Percentiles rank a stretch among this genome's conserved stretches.
phyloP scores from a whole-genome alignment of 768 basidiomycete species.

The Leucosporidium yakuticum region DNA sequence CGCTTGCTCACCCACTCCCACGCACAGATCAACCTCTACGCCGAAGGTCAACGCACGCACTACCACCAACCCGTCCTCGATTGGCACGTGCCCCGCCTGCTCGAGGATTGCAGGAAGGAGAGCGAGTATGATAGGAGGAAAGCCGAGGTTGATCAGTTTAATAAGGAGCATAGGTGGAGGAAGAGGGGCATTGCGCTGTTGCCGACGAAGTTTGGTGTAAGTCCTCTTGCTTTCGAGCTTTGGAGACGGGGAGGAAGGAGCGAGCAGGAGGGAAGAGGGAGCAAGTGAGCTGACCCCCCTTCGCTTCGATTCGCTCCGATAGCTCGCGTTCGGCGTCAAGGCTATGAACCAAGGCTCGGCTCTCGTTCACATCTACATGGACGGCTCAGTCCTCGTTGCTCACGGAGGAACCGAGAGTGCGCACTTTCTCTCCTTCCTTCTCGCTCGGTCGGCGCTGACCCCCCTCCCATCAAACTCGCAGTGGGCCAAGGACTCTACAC shows the following conservation, averaged over 20 bases:
- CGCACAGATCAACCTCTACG: slow-evolving; percentile 32
- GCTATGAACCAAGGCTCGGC: slow-evolving; percentile 30
- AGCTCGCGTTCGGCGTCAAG: slow-evolving; percentile 18
- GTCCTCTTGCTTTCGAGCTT: slow-evolving; percentile 15
- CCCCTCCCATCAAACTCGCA: neutral
- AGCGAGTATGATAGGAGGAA: slow-evolving; percentile 30
- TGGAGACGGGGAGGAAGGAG: too few relatives aligned
- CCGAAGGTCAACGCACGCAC: slow-evolving; percentile 34
- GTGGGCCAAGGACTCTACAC: slow-evolving; percentile 34
- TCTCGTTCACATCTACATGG: slow-evolving; percentile 28
- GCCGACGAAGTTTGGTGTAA: slow-evolving; percentile 37
- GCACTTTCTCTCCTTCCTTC: too few relatives aligned
- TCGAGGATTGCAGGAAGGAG: slow-evolving; percentile 23
- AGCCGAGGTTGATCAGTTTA: slow-evolving; percentile 34
- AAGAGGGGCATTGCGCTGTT: slow-evolving; percentile 36
- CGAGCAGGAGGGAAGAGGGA: too few relatives aligned
- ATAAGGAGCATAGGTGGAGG: slow-evolving; percentile 34
- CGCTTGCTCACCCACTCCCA: neutral
- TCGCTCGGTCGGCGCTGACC: neutral
- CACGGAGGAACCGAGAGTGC: slow-evolving; percentile 39
- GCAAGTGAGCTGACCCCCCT: neutral
- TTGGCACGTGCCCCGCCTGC: slow-evolving; percentile 37
- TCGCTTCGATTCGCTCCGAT: neutral
- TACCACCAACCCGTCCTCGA: slow-evolving; percentile 36
- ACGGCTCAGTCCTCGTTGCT: slow-evolving; percentile 36